A percentile compares a stretch with the other conserved stretches of the same genome.
These are phyloP conservation scores for Haberlea rhodopensis DNA, from an alignment of 257 asterid species.

Conservation along the genomic window DNA sequence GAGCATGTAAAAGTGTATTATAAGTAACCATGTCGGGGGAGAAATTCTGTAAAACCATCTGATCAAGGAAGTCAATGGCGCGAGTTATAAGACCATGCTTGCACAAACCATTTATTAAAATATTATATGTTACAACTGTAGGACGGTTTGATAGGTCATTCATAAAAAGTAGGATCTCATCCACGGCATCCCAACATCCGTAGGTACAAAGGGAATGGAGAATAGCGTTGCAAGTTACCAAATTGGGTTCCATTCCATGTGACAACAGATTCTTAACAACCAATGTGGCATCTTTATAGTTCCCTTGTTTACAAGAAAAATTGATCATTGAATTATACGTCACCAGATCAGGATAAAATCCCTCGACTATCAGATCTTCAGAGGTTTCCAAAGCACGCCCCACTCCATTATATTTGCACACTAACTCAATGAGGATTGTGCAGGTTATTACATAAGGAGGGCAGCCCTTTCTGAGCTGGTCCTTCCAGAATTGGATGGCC, in stretches of 20 bases:
- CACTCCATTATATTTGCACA: conserved; percentile 57
- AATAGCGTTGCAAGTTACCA: conserved; percentile 69
- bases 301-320: conserved; percentile 60
- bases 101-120: conserved; percentile 71
- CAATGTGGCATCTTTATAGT: conserved; percentile 47
- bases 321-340: conserved; percentile 71
- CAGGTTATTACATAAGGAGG: conserved; percentile 71
- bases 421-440: conserved; percentile 64
- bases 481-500: conserved; percentile 77
- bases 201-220: conserved; percentile 64
- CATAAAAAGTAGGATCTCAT: conserved; percentile 60
- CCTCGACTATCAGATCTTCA: conserved; percentile 75
- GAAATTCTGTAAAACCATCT: conserved; percentile 52
- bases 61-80: conserved; percentile 58
- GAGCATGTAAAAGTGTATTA: conserved; percentile 71
- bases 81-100: conserved; percentile 66
- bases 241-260: conserved; percentile 66
- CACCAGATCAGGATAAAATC: conserved; percentile 77
- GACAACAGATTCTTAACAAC: conserved; percentile 52
- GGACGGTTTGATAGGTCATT: conserved; percentile 56
- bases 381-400: conserved; percentile 58
- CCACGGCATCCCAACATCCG: conserved; percentile 65
- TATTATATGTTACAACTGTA: conserved; percentile 65
- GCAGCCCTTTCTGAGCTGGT: conserved; percentile 75
- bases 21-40: conserved; percentile 74